Percentiles rank a stretch among this genome's conserved stretches.
These are phyloP conservation scores for Craspedostauros australis DNA, from an alignment of 108 stramenopile species.

Conservation along the genomic window DNA sequence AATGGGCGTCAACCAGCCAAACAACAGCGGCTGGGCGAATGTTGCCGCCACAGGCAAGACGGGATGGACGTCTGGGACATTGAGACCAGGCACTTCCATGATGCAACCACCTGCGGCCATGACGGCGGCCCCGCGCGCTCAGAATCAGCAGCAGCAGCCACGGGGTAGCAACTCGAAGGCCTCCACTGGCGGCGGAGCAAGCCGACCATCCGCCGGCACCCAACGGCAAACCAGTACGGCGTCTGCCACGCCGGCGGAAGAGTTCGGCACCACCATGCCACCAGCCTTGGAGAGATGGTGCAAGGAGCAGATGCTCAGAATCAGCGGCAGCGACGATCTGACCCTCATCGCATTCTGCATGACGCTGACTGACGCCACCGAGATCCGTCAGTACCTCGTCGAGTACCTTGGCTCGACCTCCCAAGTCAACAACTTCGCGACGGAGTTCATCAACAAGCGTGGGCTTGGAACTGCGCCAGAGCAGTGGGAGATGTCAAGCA, in stretches of 20 bases:
- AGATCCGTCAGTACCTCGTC: conserved; percentile 91
- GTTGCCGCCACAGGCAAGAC: conserved; percentile 66
- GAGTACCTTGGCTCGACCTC: conserved; percentile 89
- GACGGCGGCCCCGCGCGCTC: neutral
- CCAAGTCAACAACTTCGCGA: conserved; percentile 91
- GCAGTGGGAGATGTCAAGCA: conserved; percentile 72
- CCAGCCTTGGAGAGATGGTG: conserved; percentile 86
- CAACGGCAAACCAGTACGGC: conserved; percentile 3
- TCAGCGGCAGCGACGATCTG: conserved; percentile 88
- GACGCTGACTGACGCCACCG: conserved; percentile 82
- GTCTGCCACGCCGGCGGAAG: conserved; percentile 42
- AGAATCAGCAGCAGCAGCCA: conserved; percentile 2
- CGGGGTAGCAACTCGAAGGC: conserved; percentile 1
- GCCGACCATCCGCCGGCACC: neutral
- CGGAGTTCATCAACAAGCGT: conserved; percentile 89
- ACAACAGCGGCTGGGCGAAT: conserved; percentile 81
- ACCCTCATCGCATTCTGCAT: conserved; percentile 94
- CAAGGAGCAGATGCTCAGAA: conserved; percentile 84
- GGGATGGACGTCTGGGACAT: conserved; percentile 52
- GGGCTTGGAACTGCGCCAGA: conserved; percentile 61
- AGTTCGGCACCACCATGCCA: conserved; percentile 80
- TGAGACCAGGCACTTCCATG: conserved; percentile 11
- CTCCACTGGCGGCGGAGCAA: neutral
- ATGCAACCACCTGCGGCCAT: conserved; percentile 28
- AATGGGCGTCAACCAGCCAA: conserved; percentile 9